These are phyloP conservation scores for Suillus bovinus DNA, from an alignment of 768 basidiomycete species.

Conservation along the genomic window DNA sequence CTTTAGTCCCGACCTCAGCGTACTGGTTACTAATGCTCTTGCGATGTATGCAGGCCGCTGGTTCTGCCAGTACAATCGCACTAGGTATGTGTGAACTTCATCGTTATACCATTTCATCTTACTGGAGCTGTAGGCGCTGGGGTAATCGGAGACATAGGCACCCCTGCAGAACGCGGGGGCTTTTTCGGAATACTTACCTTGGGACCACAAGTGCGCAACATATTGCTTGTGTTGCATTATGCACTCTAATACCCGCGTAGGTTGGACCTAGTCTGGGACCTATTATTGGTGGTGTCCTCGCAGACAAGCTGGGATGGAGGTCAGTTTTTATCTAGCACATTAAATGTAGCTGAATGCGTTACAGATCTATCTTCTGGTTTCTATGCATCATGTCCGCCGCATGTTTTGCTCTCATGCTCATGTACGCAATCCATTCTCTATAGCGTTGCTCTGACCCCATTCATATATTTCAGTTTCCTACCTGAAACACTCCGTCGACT, in stretches of 20 bases:
- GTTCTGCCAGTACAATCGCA: constrained; percentile 78
- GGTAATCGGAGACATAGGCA: constrained; percentile 76
- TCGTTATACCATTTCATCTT: not conserved
- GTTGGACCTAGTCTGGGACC: constrained; percentile 51
- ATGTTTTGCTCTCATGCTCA: constrained; percentile 48
- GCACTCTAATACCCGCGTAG: constrained; percentile 23
- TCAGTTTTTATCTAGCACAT: constrained; percentile 17
- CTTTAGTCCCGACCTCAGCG: constrained; percentile 52
- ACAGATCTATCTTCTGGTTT: constrained; percentile 65
- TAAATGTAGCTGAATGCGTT: not conserved
- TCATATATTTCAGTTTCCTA: constrained; percentile 34
- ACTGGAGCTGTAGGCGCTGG: constrained; percentile 54
- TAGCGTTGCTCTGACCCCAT: constrained; percentile 20
- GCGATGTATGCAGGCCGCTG: constrained; percentile 78
- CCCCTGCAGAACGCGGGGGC: constrained; percentile 69
- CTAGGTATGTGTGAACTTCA: constrained; percentile 45
- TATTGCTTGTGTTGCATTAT: not conserved
- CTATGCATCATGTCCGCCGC: constrained; percentile 47
- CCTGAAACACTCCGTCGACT: constrained; percentile 23
- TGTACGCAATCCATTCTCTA: constrained; percentile 35
- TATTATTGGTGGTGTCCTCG: constrained; percentile 50
- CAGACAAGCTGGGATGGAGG: constrained; percentile 62
- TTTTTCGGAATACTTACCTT: constrained; percentile 68
- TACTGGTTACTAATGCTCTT: constrained; percentile 83
- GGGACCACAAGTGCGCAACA: constrained; percentile 55